Conservation (phyloP, 164 flowering plant genomes). For the Umbellularia californica region DNA sequence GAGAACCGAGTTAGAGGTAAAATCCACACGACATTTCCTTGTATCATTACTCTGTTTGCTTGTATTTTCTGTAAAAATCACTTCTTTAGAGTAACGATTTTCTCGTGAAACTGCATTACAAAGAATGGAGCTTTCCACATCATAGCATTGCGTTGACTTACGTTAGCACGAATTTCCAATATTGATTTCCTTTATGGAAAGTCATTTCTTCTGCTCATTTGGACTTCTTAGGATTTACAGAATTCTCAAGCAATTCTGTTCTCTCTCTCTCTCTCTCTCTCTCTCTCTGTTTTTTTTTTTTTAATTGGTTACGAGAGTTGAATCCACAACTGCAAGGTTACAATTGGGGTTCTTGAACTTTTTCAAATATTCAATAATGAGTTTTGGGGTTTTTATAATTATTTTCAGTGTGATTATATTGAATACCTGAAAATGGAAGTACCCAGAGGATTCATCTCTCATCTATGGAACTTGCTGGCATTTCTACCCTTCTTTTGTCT, state of each 20-base stretch:
- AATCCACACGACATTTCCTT: not conserved
- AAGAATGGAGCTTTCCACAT: not conserved
- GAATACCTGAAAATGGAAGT: constrained; percentile 12
- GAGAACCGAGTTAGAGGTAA: not conserved
- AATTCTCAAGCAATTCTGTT: not conserved
- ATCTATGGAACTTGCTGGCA: constrained; percentile 12
- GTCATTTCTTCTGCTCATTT: not conserved
- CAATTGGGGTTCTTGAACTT: not conserved
- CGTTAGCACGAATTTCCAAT: not conserved
- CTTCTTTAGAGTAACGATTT: not conserved
- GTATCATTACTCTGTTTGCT: not conserved
- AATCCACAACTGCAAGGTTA: not conserved
- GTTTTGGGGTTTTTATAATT: not conserved
- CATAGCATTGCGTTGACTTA: not conserved
- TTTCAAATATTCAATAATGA: not conserved
- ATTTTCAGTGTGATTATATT: not conserved
- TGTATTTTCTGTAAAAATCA: not conserved
- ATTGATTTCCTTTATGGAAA: too few species aligned
- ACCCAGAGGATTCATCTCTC: constrained; percentile 8
- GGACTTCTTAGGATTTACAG: not conserved
- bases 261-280: not conserved
- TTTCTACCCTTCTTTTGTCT: constrained; percentile 17
- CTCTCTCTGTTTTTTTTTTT: too few species aligned
- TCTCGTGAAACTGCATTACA: not conserved
- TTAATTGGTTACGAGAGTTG: too few species aligned